A percentile compares a stretch with the other conserved stretches of the same genome.
phyloP scores from a whole-genome alignment of 31 red algal species.

The Endocladia muricata region DNA sequence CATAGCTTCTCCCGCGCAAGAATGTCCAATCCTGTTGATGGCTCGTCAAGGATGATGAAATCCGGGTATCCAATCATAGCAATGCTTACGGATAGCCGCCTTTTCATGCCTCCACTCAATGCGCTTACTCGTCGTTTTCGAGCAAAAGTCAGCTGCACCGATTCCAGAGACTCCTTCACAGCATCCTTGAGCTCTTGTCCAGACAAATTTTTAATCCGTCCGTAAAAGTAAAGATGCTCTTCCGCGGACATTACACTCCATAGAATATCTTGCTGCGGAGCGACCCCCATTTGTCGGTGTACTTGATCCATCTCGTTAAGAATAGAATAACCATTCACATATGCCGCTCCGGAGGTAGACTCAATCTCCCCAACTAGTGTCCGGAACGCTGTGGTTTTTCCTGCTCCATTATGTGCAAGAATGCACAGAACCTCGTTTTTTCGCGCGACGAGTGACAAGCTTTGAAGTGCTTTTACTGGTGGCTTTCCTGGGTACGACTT shows the following conservation, averaged over 20 bases:
- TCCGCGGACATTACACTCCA: slow-evolving; percentile 60
- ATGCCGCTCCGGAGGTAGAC: slow-evolving; percentile 58
- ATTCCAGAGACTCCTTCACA: slow-evolving; percentile 53
- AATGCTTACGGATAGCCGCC: slow-evolving; percentile 79
- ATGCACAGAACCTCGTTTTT: slow-evolving; percentile 76
- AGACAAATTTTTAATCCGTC: slow-evolving; percentile 51
- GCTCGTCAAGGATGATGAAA: slow-evolving; percentile 92
- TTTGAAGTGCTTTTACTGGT: slow-evolving; percentile 72
- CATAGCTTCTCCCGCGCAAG: slow-evolving; percentile 74
- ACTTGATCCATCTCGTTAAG: slow-evolving; percentile 54
- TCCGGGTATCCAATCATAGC: slow-evolving; percentile 78
- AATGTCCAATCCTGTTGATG: slow-evolving; percentile 88
- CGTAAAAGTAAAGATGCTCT: slow-evolving; percentile 92
- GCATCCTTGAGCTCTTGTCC: slow-evolving; percentile 29
- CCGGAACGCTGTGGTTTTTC: slow-evolving; percentile 83
- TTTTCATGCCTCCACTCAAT: slow-evolving; percentile 85
- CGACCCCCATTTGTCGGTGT: slow-evolving; percentile 72
- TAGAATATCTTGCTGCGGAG: slow-evolving; percentile 80
- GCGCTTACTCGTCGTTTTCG: slow-evolving; percentile 52
- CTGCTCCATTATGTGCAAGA: slow-evolving; percentile 82
- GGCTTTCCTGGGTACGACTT: slow-evolving; percentile 69
- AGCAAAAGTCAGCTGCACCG: slow-evolving; percentile 57
- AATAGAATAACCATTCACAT: slow-evolving; percentile 61
- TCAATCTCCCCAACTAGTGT: slow-evolving; percentile 66
- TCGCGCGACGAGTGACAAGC: slow-evolving; percentile 51